A percentile compares a stretch with the other conserved stretches of the same genome.
phyloP scores from a whole-genome alignment of 2,329 filamentous ascomycete genomes.

The Emmonsiellopsis sp. region DNA sequence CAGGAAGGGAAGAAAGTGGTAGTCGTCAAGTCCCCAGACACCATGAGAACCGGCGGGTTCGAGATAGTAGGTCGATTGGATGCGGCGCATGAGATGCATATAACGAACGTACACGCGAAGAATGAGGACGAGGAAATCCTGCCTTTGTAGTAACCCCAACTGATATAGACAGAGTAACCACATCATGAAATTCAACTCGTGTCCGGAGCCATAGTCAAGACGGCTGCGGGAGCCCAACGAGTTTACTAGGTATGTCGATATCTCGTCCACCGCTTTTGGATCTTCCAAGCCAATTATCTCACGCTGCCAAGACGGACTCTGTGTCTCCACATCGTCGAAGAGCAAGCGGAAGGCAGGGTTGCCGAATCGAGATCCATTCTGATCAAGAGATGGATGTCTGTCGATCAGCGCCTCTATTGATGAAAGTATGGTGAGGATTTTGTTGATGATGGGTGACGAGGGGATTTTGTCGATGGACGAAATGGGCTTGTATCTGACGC shows the following conservation, averaged over 20 bases:
- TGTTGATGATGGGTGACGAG: slow-evolving; percentile 51
- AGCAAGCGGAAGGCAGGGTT: slow-evolving; percentile 85
- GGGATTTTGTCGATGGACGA: slow-evolving; percentile 46
- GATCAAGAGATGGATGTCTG: slow-evolving; percentile 70
- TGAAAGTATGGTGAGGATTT: slow-evolving; percentile 61
- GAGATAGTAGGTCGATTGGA: slow-evolving; percentile 91
- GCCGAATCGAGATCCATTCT: slow-evolving; percentile 82
- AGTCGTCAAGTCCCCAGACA: slow-evolving; percentile 96
- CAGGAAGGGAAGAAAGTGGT: slow-evolving; percentile 92
- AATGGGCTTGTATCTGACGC: slow-evolving; percentile 61
- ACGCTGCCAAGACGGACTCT: slow-evolving; percentile 33
- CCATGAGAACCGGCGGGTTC: slow-evolving; percentile 95
- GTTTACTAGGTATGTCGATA: slow-evolving; percentile 70
- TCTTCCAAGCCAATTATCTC: slow-evolving; percentile 31
- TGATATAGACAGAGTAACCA: slow-evolving; percentile 94
- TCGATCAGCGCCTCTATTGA: slow-evolving; percentile 58
- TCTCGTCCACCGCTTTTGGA: slow-evolving; percentile 54
- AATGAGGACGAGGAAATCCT: slow-evolving; percentile 65
- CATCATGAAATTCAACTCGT: slow-evolving; percentile 93
- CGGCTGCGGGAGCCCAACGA: slow-evolving; percentile 77
- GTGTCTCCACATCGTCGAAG: slow-evolving; percentile 46
- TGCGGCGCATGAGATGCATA: slow-evolving; percentile 71
- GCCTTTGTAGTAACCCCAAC: slow-evolving; percentile 52
- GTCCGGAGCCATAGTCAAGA: slow-evolving; percentile 94
- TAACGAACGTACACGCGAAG: slow-evolving; percentile 76